Percentiles rank a stretch among this genome's conserved stretches.
phyloP scores from a whole-genome alignment of 179 eudicot species.

The Dionaea muscipula region DNA sequence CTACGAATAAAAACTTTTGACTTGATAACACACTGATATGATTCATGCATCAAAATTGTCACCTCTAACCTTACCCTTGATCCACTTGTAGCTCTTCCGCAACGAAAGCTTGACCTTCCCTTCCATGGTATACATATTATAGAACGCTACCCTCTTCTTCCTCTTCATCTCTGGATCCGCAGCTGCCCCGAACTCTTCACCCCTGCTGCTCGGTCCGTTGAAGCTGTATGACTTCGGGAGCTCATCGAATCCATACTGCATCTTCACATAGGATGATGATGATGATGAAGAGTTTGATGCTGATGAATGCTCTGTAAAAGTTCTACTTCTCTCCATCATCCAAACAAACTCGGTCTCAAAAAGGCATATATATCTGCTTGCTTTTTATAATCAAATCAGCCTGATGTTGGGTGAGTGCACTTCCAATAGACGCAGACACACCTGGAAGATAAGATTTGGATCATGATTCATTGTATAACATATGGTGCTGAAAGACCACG shows the following conservation, averaged over 20 bases:
- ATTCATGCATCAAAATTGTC: constrained; percentile 21
- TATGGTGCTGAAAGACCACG: too few species aligned
- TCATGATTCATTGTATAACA: too few species aligned
- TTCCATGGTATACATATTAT: constrained; percentile 30
- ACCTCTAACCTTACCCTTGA: constrained; percentile 28
- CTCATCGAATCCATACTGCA: constrained; percentile 22
- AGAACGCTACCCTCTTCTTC: constrained; percentile 35
- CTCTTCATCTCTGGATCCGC: constrained; percentile 32
- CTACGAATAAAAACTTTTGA: too few species aligned
- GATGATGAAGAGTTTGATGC: constrained; percentile 15
- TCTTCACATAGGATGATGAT: constrained; percentile 14
- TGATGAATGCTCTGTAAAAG: constrained; percentile 23
- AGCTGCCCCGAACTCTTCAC: constrained; percentile 21
- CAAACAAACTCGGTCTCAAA: not conserved
- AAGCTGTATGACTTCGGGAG: constrained; percentile 22
- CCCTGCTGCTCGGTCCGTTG: constrained; percentile 28
- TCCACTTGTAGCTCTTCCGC: constrained; percentile 33
- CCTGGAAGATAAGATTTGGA: too few species aligned
- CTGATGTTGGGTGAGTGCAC: too few species aligned
- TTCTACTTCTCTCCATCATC: constrained; percentile 31
- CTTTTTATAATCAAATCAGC: too few species aligned
- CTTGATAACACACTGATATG: too few species aligned
- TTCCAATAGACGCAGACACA: too few species aligned
- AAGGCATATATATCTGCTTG: not conserved
- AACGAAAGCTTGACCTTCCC: constrained; percentile 31